These are phyloP conservation scores for Termitomyces heimii DNA, from an alignment of 768 basidiomycete species.

Conservation along the genomic window DNA sequence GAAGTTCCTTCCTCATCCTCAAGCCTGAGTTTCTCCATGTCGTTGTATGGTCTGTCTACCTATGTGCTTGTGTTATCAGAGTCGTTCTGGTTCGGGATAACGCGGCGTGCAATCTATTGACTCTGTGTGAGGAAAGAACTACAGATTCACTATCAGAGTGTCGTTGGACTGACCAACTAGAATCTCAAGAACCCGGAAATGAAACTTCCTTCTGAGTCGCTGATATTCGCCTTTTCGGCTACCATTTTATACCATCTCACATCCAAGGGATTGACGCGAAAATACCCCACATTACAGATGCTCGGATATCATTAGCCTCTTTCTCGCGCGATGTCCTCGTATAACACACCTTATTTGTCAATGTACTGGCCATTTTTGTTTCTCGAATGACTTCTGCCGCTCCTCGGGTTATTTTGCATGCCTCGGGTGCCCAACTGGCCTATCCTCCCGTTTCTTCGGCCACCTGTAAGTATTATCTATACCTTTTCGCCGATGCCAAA, in stretches of 20 bases:
- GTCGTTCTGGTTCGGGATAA: background rate
- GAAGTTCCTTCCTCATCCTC: background rate
- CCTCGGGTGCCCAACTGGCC: background rate
- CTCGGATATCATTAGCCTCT: background rate
- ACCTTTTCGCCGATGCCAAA: background rate
- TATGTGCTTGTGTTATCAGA: background rate
- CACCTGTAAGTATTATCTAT: background rate
- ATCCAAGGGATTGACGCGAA: background rate
- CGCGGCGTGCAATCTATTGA: slow-evolving; percentile 1
- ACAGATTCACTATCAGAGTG: slow-evolving; percentile 10
- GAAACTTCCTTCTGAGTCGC: background rate
- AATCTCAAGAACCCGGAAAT: slow-evolving; percentile 10
- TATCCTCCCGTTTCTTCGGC: background rate
- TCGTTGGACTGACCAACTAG: slow-evolving; percentile 10
- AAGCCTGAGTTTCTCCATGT: background rate
- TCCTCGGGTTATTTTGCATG: background rate
- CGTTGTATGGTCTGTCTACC: background rate
- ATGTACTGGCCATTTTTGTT: background rate
- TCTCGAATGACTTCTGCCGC: background rate
- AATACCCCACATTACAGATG: background rate
- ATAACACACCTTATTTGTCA: slow-evolving; percentile 7
- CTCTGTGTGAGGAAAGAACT: slow-evolving; percentile 8
- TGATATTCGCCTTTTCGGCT: background rate
- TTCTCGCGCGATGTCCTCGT: slow-evolving; percentile 4
- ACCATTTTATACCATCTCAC: background rate